These are phyloP conservation scores for Apiospora saccharicola DNA, from an alignment of 2,329 filamentous ascomycete genomes.

Conservation along the genomic window DNA sequence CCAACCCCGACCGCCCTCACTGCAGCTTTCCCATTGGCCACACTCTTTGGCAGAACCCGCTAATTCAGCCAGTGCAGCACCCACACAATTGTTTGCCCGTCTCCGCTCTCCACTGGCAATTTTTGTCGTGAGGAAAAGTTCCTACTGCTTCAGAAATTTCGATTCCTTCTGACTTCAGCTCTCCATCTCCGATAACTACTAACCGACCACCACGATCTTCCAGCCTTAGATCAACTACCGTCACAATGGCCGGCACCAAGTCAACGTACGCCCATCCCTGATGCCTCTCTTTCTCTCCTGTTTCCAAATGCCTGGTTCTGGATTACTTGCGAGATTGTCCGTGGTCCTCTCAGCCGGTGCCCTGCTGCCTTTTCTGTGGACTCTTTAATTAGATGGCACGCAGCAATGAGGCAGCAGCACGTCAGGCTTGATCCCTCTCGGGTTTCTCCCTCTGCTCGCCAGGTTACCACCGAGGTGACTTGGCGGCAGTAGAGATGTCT, in stretches of 20 bases:
- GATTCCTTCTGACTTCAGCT: constrained; percentile 19
- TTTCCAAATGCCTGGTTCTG: constrained; percentile 57
- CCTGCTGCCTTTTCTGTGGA: constrained; percentile 39
- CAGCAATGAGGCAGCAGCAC: constrained; percentile 43
- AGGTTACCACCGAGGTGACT: constrained; percentile 52
- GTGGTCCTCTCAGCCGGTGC: constrained; percentile 82
- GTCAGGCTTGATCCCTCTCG: constrained; percentile 83
- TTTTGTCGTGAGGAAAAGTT: constrained; percentile 13
- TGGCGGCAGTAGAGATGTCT: constrained; percentile 65
- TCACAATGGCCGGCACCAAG: constrained; percentile 46
- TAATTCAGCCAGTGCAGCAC: neutral
- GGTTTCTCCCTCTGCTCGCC: constrained; percentile 63
- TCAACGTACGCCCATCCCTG: constrained; percentile 55
- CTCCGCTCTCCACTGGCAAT: constrained; percentile 9
- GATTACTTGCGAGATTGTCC: constrained; percentile 72
- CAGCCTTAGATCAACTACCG: constrained; percentile 35
- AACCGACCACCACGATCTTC: constrained; percentile 26
- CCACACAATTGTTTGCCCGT: neutral
- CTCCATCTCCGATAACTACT: constrained; percentile 26
- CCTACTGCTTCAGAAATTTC: constrained; percentile 22
- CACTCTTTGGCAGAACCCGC: neutral
- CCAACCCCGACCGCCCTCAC: neutral
- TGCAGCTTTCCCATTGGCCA: neutral
- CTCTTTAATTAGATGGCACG: neutral
- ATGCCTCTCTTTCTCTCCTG: constrained; percentile 46